Percentiles rank a stretch among this genome's conserved stretches.
Conservation (phyloP, 2,329 filamentous ascomycete species). For the Aspergillus udagawae region DNA sequence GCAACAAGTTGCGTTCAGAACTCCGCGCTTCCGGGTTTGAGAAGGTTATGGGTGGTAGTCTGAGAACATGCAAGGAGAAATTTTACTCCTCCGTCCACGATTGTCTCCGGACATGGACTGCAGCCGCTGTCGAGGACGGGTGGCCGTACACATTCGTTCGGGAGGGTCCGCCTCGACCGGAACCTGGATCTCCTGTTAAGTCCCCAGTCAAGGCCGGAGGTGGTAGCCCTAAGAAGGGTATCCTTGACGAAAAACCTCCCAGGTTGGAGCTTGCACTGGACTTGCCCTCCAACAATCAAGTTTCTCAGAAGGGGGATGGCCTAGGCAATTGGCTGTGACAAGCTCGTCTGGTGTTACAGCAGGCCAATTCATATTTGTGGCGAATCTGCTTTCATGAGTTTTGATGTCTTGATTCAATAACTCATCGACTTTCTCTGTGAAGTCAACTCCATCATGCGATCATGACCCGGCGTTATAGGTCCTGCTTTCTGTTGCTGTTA, state of each 20-base stretch:
- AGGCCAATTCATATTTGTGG: not conserved
- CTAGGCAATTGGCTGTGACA: constrained; percentile 37
- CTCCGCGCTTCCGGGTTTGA: constrained; percentile 85
- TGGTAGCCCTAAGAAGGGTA: constrained; percentile 43
- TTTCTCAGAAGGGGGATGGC: constrained; percentile 23
- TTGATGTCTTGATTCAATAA: not conserved
- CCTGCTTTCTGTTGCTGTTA: constrained; percentile 7
- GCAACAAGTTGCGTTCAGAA: constrained; percentile 74
- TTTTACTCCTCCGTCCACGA: constrained; percentile 93
- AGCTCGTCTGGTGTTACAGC: not conserved
- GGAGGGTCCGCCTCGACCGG: constrained; percentile 42
- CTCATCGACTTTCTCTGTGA: not conserved
- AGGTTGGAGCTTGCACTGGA: constrained; percentile 52
- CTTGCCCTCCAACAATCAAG: constrained; percentile 20
- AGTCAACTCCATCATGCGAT: not conserved
- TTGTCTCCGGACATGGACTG: constrained; percentile 83
- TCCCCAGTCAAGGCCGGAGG: constrained; percentile 44
- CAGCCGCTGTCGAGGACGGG: constrained; percentile 77
- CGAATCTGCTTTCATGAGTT: not conserved
- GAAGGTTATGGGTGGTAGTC: constrained; percentile 75
- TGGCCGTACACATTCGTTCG: constrained; percentile 82
- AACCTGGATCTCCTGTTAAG: constrained; percentile 38
- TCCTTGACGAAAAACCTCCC: constrained; percentile 50
- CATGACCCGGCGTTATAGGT: constrained; percentile 23
- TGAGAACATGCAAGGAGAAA: constrained; percentile 94